These are phyloP conservation scores for Aspergillus incahuasiensis DNA, from an alignment of 495 filamentous ascomycete species.

Conservation along the genomic window DNA sequence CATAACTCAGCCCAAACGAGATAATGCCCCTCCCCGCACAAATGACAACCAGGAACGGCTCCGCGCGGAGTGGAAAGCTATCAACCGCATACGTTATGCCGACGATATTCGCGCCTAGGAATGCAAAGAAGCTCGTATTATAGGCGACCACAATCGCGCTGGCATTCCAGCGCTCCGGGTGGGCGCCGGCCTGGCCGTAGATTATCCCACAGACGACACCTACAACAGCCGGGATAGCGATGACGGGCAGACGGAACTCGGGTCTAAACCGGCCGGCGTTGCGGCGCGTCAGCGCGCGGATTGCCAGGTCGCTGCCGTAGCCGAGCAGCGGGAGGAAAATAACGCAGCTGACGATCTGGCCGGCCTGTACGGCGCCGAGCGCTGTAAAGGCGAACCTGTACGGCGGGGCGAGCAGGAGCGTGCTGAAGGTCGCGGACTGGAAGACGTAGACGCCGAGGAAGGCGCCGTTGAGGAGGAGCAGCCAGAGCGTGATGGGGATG, in stretches of 20 bases:
- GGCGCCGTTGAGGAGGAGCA: slow-evolving; percentile 22
- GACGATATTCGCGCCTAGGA: slow-evolving; percentile 21
- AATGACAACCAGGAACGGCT: slow-evolving; percentile 23
- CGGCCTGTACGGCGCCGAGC: slow-evolving; percentile 23
- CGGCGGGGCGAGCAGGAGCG: slow-evolving; percentile 16
- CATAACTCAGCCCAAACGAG: slow-evolving; percentile 27
- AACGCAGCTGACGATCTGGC: slow-evolving; percentile 21
- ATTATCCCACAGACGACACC: slow-evolving; percentile 20
- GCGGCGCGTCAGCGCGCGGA: slow-evolving; percentile 10
- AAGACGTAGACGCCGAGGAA: slow-evolving; percentile 24
- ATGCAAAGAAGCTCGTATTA: slow-evolving; percentile 25
- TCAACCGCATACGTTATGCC: slow-evolving; percentile 26
- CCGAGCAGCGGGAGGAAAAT: slow-evolving; percentile 23
- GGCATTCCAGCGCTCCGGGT: slow-evolving; percentile 15
- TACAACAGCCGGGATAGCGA: slow-evolving; percentile 17
- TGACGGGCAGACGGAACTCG: slow-evolving; percentile 21
- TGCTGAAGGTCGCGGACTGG: slow-evolving; percentile 16
- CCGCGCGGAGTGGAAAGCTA: slow-evolving; percentile 21
- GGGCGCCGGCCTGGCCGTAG: slow-evolving; percentile 19
- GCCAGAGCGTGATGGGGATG: slow-evolving; percentile 22
- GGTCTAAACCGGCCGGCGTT: slow-evolving; percentile 19
- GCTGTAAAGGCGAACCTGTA: slow-evolving; percentile 17
- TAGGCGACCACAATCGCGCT: slow-evolving; percentile 17
- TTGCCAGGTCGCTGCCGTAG: slow-evolving; percentile 21
- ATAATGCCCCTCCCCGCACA: slow-evolving; percentile 23